Conservation (phyloP, 1,284 basidiomycete genomes). For the Cryptococcus hybrid region DNA sequence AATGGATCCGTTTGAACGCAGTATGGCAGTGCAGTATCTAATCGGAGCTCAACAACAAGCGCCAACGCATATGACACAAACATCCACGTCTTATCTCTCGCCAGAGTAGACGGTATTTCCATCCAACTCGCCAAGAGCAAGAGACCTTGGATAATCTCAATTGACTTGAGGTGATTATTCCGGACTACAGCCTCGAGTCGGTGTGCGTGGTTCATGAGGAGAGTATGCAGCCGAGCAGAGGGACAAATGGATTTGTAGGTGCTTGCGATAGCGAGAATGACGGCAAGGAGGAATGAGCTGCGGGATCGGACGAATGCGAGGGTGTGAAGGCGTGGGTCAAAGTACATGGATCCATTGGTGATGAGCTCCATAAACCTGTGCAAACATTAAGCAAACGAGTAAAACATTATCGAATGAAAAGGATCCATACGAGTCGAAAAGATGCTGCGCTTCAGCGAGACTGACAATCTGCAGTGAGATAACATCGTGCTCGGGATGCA, state of each 20-base stretch:
- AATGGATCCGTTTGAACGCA: constrained; percentile 15
- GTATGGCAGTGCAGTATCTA: constrained; percentile 17
- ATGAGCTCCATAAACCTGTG: constrained; percentile 15
- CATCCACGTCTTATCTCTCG: constrained; percentile 17
- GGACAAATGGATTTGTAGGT: constrained; percentile 12
- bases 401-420: neutral
- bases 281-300: constrained; percentile 18
- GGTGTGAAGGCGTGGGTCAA: constrained; percentile 22
- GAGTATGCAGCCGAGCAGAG: constrained; percentile 11
- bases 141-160: constrained; percentile 19
- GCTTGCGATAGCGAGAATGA: constrained; percentile 15
- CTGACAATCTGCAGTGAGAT: constrained; percentile 16
- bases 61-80: constrained; percentile 20
- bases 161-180: constrained; percentile 20
- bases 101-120: constrained; percentile 13
- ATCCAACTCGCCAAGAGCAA: constrained; percentile 17
- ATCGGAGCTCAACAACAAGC: constrained; percentile 13
- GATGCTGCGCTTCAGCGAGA: constrained; percentile 11
- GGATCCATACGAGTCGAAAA: constrained; percentile 15
- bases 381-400: neutral
- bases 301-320: constrained; percentile 12
- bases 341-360: constrained; percentile 19
- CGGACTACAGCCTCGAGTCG: constrained; percentile 12
- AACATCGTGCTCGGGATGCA: constrained; percentile 17
- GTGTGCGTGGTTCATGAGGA: constrained; percentile 10